Evolutionary conservation across 2,329 filamentous ascomycete species (phyloP), one percentile per base, ranked within the genome.

Genomic region (Beauveria asiatica): DNA sequence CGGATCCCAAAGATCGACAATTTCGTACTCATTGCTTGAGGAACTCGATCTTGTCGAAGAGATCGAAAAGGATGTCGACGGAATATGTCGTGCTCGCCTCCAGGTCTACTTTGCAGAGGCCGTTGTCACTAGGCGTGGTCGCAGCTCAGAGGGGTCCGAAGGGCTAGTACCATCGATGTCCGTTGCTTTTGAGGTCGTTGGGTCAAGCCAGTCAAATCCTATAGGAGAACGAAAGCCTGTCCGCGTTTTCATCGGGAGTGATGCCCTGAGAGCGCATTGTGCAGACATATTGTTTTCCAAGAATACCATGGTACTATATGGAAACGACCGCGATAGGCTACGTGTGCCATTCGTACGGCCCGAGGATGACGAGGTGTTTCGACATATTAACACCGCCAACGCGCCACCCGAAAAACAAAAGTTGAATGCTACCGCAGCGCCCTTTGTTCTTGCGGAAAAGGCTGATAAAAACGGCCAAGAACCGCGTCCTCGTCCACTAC

Each of bases 271-370:
- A 63, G 81, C 88, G 10, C 90, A 96, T 69, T 96, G 89, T 65
- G 93, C 91, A 25, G 94, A 97, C 70, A 82, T 99, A 11, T 76
- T 97, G 23, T 90, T 99, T 67, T 97, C 94, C 0, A 90, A 92
- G 65, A 96, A 96, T 69, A 88, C 88, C 64, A 84, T 99, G 78
- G 88, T 89, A 0, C 78, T 97, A 30, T 92, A 92, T 66, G 90
- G 95, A 66, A 89, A 91, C 69, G 90, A 96, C 61, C 83, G 88
- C 50, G 91, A 89, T 70, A 94, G 93, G 68, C 78, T 97, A 13
- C 92, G 90, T 17, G 87, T 99, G 39, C 94, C 94, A 2, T 88
- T 99, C 65, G 92, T 96, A 45, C 85, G 94, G 30, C 94, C 94
- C 0, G 94, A 97, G 72, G 88, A 96, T 67, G 91, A 96, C 60